Base-by-base conservation (phyloP, 2,329 filamentous ascomycete genomes). In the Stachybotrys elegans region DNA sequence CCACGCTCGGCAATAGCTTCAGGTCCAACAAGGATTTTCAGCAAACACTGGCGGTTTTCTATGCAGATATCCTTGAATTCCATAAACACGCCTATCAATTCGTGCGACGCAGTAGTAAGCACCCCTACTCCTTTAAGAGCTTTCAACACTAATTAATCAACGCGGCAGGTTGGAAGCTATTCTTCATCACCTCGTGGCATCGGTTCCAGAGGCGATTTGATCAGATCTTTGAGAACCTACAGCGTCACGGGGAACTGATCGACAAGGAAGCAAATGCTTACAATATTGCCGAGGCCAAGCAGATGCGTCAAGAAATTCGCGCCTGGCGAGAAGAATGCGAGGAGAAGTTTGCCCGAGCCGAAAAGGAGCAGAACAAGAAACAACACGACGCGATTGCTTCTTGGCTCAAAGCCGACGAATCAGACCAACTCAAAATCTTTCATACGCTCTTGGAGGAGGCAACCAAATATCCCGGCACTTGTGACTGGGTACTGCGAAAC, bases 401-500 rank as follows among this genome's bases (percentile, higher is more conserved):
- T 0, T 63, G 59, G 54, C 48, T 69, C 0, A 59, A 57, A 31
- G 22, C 58, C 0, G 55, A 68, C 37, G 57, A 66, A 7, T 44
- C 49, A 0, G 61, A 65, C 12, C 62, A 67, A 42, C 8, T 50
- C 8, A 42, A 39, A 0, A 57, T 66, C 5, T 13, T 46, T 48
- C 1, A 46, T 61, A 12, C 38, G n/a, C 50, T 1, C 31, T 45
- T 3, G 58, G 63, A 40, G 19, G 19, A n/a, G 7, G 51, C 23
- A 7, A 13, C 22, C 1, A 56, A 51, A 11, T 52, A 61, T 31
- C 53, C 57, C 0, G 65, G 58, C 1, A 67, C 64, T 4, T 62
- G 57, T 32, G 48, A 42, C 11, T 69, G 67, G 65, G 48, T 63
- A n/a, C 23, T 61, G 2, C 48, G 58, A 3, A 52, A 67, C 4